Evolutionary conservation across 2,329 filamentous ascomycete species (phyloP), one percentile per base, ranked within the genome.

Genomic region (Apiospora kogelbergensis): DNA sequence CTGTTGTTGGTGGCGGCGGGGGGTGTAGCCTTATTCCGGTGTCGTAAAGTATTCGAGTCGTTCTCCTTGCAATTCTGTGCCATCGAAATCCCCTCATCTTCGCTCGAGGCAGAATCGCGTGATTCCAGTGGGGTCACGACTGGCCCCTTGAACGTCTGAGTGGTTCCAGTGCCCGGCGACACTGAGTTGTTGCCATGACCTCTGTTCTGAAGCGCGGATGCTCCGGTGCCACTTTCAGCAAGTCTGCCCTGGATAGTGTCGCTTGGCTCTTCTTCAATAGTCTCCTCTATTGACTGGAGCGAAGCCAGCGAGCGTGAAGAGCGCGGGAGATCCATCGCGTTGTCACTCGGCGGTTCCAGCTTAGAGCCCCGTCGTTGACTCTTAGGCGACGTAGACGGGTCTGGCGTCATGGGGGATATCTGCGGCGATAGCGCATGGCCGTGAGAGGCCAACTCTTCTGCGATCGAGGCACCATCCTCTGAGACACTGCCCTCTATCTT

Each of bases 401-500:
- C 65, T 33, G 37, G 41, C 42, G 42, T 57, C 63, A 30, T 64
- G 22, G 26, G 41, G 2, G 63, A 66, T 30, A 74, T 48, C 9
- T 75, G 44, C 3, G 74, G 69, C 11, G 76, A 73, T 1, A 60
- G 30, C n/a, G 53, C 26, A 37, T 37, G 20, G 9, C 53, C 53
- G 53, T 60, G 53, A 37, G 70, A 68, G 11, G 72, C 65, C 13
- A 68, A 60, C 9, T 63, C 71, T 24, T 74, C 71, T 26, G 73
- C 70, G 24, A 76, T 45, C 6, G 63, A 65, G 3, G 75, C 72
- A n/a, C 71, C 72, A 68, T 78, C 76, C 10, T 71, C 70, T 1
- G 77, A 74, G 46, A 78, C 68, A 60, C 72, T 74, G 9, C 72
- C 73, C 24, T 76, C 77, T 45, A 79, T 73, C 65, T 75, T 76